Conservation (phyloP, 2,329 filamentous ascomycete species). For the Cladosporium sp. region DNA sequence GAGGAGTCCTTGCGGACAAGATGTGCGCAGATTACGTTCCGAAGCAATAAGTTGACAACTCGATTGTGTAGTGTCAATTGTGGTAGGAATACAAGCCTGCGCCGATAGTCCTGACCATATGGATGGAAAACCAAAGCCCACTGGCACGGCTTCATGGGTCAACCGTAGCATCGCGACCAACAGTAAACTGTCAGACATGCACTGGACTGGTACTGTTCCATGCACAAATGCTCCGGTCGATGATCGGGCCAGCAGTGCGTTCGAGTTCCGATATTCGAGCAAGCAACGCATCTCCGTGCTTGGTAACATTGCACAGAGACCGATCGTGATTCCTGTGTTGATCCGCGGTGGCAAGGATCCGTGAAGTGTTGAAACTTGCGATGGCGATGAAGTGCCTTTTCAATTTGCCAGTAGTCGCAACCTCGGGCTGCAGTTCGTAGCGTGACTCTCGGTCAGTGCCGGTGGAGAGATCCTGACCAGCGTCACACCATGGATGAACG, state of each 20-base stretch:
- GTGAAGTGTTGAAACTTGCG: neutral
- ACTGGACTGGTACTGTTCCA: neutral
- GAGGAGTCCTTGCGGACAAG: too few relatives aligned
- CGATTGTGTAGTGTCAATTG: too few relatives aligned
- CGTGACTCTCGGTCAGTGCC: neutral
- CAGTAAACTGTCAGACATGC: too few relatives aligned
- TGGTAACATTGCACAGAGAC: neutral
- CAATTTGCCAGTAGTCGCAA: neutral
- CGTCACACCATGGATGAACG: neutral
- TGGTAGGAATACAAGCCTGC: too few relatives aligned
- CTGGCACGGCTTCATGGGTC: too few relatives aligned
- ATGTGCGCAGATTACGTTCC: too few relatives aligned
- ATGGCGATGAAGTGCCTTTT: neutral
- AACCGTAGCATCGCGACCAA: too few relatives aligned
- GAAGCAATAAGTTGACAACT: too few relatives aligned
- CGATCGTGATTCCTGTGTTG: neutral
- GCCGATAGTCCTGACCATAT: neutral
- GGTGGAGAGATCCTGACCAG: neutral
- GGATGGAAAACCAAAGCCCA: too few relatives aligned
- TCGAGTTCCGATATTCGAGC: neutral
- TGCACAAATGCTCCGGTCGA: neutral
- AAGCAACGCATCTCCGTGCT: neutral
- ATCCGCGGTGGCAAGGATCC: neutral
- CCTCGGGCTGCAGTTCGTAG: neutral
- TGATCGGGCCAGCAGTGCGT: neutral